phyloP scores from a whole-genome alignment of 2,329 filamentous ascomycete species.

The Aspergillus sojae region DNA sequence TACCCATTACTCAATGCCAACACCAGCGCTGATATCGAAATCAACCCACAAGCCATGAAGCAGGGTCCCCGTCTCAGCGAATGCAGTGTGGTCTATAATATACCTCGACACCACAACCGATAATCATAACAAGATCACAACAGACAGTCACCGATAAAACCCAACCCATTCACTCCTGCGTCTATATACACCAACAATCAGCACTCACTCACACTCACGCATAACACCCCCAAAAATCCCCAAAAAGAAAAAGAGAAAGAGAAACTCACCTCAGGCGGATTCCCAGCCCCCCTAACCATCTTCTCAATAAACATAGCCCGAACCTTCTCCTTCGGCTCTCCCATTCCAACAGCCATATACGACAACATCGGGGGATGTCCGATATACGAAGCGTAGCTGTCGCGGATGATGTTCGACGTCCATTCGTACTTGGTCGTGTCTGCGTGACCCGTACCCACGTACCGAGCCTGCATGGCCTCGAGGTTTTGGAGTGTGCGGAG shows the following conservation, averaged over 20 bases:
- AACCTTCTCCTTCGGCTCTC: constrained; percentile 79
- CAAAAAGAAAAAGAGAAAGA: background rate
- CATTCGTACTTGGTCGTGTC: constrained; percentile 98
- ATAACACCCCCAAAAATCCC: background rate
- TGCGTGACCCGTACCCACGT: constrained; percentile 91
- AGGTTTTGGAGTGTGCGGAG: constrained; percentile 97
- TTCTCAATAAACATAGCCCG: constrained; percentile 77
- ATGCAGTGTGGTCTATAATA: too few relatives aligned
- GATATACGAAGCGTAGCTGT: constrained; percentile 85
- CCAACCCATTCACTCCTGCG: constrained; percentile 10
- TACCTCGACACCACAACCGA: background rate
- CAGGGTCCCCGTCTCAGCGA: too few relatives aligned
- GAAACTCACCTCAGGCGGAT: constrained; percentile 61
- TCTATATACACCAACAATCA: constrained; percentile 5
- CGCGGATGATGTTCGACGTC: constrained; percentile 92
- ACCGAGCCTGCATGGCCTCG: constrained; percentile 92
- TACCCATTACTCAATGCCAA: background rate
- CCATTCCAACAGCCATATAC: constrained; percentile 88
- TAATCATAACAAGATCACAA: background rate
- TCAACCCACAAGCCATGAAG: background rate
- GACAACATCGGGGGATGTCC: constrained; percentile 86
- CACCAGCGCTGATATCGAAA: background rate
- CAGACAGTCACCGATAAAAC: background rate
- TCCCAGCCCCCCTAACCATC: constrained; percentile 67
- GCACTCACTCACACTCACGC: too few relatives aligned